Evolutionary conservation across 257 asterid species (phyloP).

Genomic region (Nyctanthes arbortristis): DNA sequence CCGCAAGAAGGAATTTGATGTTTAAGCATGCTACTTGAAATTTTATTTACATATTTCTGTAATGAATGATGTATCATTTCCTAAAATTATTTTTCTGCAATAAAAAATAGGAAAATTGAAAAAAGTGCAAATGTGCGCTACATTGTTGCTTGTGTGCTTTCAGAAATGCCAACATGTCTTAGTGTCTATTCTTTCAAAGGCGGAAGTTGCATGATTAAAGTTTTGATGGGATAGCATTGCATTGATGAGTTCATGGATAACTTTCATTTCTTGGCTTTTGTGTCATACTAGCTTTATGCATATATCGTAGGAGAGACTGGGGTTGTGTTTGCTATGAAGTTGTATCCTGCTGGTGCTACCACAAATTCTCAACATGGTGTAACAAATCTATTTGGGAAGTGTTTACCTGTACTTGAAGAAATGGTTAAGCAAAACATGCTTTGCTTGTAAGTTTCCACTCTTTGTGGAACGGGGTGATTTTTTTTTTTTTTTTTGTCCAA

Average conservation of each 20-base stretch:
- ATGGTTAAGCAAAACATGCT: constrained; percentile 84
- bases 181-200: neutral
- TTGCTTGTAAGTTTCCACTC: constrained; percentile 54
- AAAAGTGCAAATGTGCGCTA: neutral
- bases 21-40: neutral
- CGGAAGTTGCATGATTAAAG: neutral
- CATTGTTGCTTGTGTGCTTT: neutral
- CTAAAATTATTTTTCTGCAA: neutral
- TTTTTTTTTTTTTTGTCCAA: neutral
- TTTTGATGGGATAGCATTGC: neutral
- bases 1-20: too few relatives aligned
- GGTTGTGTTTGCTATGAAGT: constrained; percentile 75
- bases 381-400: constrained; percentile 91
- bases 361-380: constrained; percentile 98
- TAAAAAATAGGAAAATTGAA: neutral
- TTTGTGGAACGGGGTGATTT: neutral
- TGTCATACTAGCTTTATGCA: constrained; percentile 13
- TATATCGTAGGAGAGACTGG: constrained; percentile 72
- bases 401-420: constrained; percentile 92
- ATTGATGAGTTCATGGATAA: neutral
- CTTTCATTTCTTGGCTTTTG: constrained; percentile 6
- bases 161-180: neutral
- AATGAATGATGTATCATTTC: neutral
- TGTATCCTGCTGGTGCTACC: constrained; percentile 99
- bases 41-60: neutral